Base-by-base conservation (phyloP, 306 rosid genomes). In the Inga oerstediana region DNA sequence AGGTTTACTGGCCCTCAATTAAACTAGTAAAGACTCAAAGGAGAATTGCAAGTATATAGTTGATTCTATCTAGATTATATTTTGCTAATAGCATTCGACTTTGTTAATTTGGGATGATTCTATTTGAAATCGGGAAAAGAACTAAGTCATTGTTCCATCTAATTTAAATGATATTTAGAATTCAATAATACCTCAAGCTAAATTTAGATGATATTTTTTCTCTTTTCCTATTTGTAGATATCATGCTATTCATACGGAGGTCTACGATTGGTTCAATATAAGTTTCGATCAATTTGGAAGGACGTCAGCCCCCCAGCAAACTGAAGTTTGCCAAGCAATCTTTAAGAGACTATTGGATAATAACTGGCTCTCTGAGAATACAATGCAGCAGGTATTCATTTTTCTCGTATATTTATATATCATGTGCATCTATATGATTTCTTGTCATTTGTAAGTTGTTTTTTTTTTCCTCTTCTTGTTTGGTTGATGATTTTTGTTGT, bases 281-380 rank as follows among this genome's bases (percentile, higher is more conserved):
- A 92, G 94, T 82, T 96, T 93, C 82, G 99, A 96, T 79, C 88
- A 96, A 82, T 96, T 96, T 87, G 99, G 99, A 48, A 92, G 99
- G 20, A 96, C 99, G 5, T 96, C 99, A 0, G 10, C 87, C 30
- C 94, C 98, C 10, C 88, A 92, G 81, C 99, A 96, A 66, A 96
- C 99, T 11, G 98, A 96, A 84, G 91, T 91, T 79, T 96, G 99
- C 83, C 98, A 96, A 83, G 93, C 86, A 51, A 92, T 96, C 82
- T 96, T 93, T 80, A 88, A 85, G 74, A 92, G 80, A 54, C 75
- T 96, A 58, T 73, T 75, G 85, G 94, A 91, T 41, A 93, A 92
- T 86, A 86, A 86, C 3, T 93, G 98, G 97, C 94, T 96, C 11
- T 80, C 97, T 0, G 99, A 96, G 85, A 94, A 91, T 89, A 89